Base-by-base conservation (phyloP, 495 filamentous ascomycete genomes). In the Penicillium cataractarum region DNA sequence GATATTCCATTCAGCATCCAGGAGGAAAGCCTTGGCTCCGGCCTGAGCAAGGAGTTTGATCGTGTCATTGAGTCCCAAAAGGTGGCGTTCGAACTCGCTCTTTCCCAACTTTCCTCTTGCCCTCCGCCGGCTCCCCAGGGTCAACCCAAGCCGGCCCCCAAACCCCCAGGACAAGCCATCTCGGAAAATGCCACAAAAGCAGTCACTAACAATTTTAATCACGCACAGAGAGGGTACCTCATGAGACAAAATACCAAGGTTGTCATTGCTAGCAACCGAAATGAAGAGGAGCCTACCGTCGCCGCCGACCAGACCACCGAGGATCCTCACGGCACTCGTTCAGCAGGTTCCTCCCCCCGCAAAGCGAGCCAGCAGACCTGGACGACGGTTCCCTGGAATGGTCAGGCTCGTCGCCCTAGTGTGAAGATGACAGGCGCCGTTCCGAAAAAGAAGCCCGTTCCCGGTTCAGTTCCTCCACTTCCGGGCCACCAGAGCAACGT, bases 181-280 rank as follows among this genome's bases (percentile, higher is more conserved):
- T 46, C 37, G 13, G 6, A 33, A 29, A 56, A 63, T 59, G 26
- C 44, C 29, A 37, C 32, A 9, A 15, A 51, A 55, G 44, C 37
- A 21, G 17, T 67, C 78, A 81, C 90, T 93, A 87, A 93, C 80
- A 68, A 74, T 53, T 67, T 60, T 58, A 63, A 73, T 48, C 76
- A 67, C 17, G 78, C 80, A 87, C 89, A 99, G 95, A 92, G 95
- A 80, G 95, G 95, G 22, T 99, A 99, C 68, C 84, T 99, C 32
- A 98, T 97, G 95, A 87, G 95, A 65, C 95, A 99, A 65, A 99
- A 98, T 74, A 98, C 95, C 19, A 97, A 97, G 71, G 86, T 99
- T 46, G 91, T 99, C 56, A 90, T 97, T 60, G 95, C 96, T 0
- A 88, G 84, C 61, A 97, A 88, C 71, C 87, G 80, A 63, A 82